phyloP scores from a whole-genome alignment of 257 asterid species.

The Verbascum thapsus region DNA sequence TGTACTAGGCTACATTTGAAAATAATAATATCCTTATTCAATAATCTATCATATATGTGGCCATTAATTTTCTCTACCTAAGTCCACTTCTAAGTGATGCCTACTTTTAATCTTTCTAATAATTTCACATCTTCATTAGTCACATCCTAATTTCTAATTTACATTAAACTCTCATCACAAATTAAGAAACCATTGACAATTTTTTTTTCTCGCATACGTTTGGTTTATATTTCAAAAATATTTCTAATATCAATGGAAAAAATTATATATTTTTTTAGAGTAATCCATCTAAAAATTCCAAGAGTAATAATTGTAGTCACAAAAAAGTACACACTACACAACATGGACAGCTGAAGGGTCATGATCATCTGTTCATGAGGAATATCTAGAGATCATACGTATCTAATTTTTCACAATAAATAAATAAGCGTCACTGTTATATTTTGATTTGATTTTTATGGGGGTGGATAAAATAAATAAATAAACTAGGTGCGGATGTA shows the following conservation, averaged over 20 bases:
- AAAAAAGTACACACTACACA: no score
- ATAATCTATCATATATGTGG: background rate
- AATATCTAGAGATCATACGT: constrained; percentile 16
- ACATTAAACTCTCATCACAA: background rate
- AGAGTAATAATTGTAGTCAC: no score
- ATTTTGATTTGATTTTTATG: background rate
- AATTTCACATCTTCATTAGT: background rate
- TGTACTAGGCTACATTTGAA: background rate
- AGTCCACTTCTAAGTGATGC: background rate
- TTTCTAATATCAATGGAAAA: no score
- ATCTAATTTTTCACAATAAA: no score
- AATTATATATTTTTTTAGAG: no score
- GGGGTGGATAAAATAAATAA: constrained; percentile 1
- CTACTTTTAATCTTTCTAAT: constrained; percentile 5
- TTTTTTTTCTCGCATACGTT: background rate
- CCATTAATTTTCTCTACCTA: constrained; percentile 5
- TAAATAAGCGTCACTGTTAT: no score
- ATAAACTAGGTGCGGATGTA: background rate
- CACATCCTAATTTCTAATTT: background rate
- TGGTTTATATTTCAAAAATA: no score
- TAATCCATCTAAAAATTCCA: no score
- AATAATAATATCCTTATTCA: constrained; percentile 2
- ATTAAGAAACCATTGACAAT: background rate
- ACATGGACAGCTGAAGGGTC: constrained; percentile 30
- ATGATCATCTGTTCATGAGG: constrained; percentile 13